Evolutionary conservation across 495 filamentous ascomycete genomes (phyloP).

Genomic region (Parachaetomium inaequale): DNA sequence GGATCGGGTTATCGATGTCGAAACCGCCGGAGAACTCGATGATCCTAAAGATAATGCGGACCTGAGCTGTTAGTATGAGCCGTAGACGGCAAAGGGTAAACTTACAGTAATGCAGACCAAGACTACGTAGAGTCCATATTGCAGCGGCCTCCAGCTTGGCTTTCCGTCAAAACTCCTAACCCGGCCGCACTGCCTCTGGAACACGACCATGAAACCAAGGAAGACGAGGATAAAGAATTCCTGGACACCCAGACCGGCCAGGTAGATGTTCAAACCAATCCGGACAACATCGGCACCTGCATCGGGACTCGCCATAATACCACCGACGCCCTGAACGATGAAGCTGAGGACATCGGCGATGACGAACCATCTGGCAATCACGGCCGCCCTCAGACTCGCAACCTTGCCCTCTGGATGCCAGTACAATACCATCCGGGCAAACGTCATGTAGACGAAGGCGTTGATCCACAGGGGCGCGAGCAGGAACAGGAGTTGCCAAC

Average conservation of each 20-base stretch:
- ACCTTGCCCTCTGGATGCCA: slow-evolving; percentile 50
- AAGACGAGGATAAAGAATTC: slow-evolving; percentile 58
- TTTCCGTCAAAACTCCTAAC: slow-evolving; percentile 21
- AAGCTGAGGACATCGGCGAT: slow-evolving; percentile 60
- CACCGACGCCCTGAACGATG: slow-evolving; percentile 58
- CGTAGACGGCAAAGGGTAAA: not conserved
- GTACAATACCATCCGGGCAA: slow-evolving; percentile 60
- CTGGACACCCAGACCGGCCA: slow-evolving; percentile 59
- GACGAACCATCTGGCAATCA: slow-evolving; percentile 57
- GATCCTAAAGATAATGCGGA: slow-evolving; percentile 59
- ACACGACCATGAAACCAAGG: slow-evolving; percentile 42
- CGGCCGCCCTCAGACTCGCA: slow-evolving; percentile 46
- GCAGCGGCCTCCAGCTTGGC: slow-evolving; percentile 41
- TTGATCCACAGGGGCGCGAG: slow-evolving; percentile 56
- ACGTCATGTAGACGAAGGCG: slow-evolving; percentile 66
- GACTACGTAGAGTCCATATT: slow-evolving; percentile 50
- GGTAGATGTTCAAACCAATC: slow-evolving; percentile 56
- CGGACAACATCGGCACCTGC: slow-evolving; percentile 21
- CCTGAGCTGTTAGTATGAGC: slow-evolving; percentile 19
- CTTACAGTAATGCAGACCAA: slow-evolving; percentile 53
- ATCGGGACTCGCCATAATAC: slow-evolving; percentile 36
- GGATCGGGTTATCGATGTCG: slow-evolving; percentile 38
- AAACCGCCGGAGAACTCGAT: slow-evolving; percentile 50
- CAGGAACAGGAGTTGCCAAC: slow-evolving; percentile 39
- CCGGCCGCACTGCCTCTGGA: slow-evolving; percentile 39